Conservation (phyloP, 805 yeast genomes). For the Torulaspora franciscae region DNA sequence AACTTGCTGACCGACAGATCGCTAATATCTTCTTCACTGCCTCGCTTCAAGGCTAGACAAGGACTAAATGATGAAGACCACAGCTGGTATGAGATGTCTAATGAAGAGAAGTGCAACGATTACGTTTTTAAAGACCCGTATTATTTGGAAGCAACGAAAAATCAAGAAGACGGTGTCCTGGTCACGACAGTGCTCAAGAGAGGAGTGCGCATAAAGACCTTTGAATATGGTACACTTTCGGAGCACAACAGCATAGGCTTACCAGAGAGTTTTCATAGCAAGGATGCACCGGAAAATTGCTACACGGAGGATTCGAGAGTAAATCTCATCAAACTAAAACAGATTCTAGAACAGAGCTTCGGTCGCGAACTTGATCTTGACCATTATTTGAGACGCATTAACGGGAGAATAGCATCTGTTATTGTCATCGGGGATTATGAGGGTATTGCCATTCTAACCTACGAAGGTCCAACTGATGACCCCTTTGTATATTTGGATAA, state of each 20-base stretch:
- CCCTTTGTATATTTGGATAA: slow-evolving; percentile 81
- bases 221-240: slow-evolving; percentile 21
- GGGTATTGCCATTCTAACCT: slow-evolving; percentile 89
- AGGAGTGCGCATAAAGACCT: slow-evolving; percentile 49
- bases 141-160: slow-evolving; percentile 3
- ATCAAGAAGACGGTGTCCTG: slow-evolving; percentile 25
- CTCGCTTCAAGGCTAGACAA: slow-evolving; percentile 44
- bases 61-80: slow-evolving; percentile 17
- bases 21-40: slow-evolving; percentile 82
- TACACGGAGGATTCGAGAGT: slow-evolving; percentile 29
- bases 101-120: slow-evolving; percentile 5
- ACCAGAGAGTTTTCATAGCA: slow-evolving; percentile 16
- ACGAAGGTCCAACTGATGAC: slow-evolving; percentile 48
- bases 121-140: slow-evolving; percentile 4
- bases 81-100: slow-evolving; percentile 23
- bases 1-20: slow-evolving; percentile 91
- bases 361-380: slow-evolving; percentile 59
- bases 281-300: not conserved
- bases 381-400: slow-evolving; percentile 63
- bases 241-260: slow-evolving; percentile 27
- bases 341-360: slow-evolving; percentile 74
- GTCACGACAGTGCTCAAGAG: slow-evolving; percentile 71
- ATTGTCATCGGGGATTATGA: slow-evolving; percentile 92
- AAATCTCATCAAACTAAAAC: slow-evolving; percentile 53
- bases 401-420: slow-evolving; percentile 63